Evolutionary conservation across 345 rosid genomes (phyloP), one percentile per base, ranked within the genome.

Genomic region (Salix udensis): DNA sequence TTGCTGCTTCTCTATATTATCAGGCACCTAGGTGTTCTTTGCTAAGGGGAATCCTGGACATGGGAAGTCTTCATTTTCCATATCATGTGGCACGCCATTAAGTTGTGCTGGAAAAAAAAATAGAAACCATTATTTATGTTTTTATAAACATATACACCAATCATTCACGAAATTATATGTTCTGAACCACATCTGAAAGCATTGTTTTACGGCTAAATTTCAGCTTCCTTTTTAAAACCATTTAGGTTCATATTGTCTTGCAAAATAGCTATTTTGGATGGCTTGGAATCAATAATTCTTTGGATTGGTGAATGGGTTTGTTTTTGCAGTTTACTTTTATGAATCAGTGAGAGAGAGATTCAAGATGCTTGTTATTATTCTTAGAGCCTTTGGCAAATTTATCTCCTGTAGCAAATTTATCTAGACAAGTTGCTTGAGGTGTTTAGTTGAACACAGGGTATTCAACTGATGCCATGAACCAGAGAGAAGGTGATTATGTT

Each of bases 401-500:
- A 6, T 61, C 39, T 24, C 36, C 55, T 19, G 40, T 58, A 75
- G 65, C 26, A 53, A 58, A 8, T 73, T 58, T 68, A 58, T 72
- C 14, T 46, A 5, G 52, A 39, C 71, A 65, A 75, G 48, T 36
- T 61, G 75, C 39, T 68, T 72, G 50, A 60, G 67, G 67, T 80
- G 55, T 70, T 67, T 80, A 74, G 76, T 23, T 71, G 75, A 68
- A 75, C 66, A 23, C 79, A 86, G 91, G 78, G 74, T 81, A 67
- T 66, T 74, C 73, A 42, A 72, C 81, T 75, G 86, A 85, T 79
- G 31, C 67, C 14, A 80, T 74, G 71, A 95, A 85, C 74, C 67
- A 82, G 3, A 80, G 39, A 77, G 88, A 85, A 12, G 95, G 89
- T 0, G 85, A 84, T 68, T 91, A 96, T 86, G 40, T 48, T 74